Conservation (phyloP, 73 alveolate species). For the Effrenium voratum region DNA sequence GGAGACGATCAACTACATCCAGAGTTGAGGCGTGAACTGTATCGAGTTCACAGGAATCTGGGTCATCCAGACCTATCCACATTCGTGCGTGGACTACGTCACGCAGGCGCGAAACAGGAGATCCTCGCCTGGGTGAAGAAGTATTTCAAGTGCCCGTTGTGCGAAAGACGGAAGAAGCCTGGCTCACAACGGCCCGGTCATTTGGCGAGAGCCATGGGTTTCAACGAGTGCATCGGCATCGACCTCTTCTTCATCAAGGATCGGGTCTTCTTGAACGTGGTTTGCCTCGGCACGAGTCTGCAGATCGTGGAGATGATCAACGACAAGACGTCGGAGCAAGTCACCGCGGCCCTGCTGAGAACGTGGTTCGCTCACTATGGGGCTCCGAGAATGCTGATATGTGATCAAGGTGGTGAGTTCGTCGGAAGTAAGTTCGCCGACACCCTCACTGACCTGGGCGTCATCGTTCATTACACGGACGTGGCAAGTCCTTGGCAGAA, state of each 20-base stretch:
- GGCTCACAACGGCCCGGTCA: neutral
- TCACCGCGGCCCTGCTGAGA: neutral
- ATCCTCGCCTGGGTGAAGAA: neutral
- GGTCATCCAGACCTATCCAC: neutral
- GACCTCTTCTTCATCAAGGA: neutral
- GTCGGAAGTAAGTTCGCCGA: neutral
- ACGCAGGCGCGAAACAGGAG: neutral
- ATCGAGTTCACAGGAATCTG: neutral
- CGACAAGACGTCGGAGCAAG: neutral
- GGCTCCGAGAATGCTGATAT: neutral
- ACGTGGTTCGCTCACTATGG: conserved; percentile 17
- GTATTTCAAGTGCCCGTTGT: neutral
- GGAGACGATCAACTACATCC: no score
- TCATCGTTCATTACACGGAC: neutral
- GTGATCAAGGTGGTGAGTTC: conserved; percentile 60
- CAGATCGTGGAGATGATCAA: neutral
- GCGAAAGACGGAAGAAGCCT: neutral
- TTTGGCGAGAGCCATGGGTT: neutral
- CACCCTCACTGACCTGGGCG: neutral
- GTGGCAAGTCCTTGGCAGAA: conserved; percentile 41
- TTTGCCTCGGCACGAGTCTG: neutral
- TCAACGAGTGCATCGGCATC: conserved; percentile 19
- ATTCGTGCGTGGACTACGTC: neutral
- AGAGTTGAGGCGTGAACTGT: conserved; percentile 1
- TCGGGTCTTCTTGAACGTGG: neutral